These are phyloP conservation scores for Debaryomyces psychrophilus DNA, from an alignment of 1,139 yeast genomes.

Conservation along the genomic window DNA sequence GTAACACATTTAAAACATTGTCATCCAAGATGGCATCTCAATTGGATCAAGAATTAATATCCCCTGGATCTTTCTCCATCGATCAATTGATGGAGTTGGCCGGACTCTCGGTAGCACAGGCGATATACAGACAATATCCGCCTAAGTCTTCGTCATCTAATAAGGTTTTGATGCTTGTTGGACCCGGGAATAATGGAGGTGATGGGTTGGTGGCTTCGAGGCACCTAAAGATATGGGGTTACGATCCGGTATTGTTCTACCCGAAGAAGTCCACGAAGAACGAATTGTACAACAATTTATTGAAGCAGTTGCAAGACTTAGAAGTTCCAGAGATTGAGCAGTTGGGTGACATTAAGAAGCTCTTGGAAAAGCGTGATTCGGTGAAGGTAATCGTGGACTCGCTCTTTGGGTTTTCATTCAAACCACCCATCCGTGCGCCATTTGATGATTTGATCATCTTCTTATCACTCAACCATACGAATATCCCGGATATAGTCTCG, in stretches of 20 bases:
- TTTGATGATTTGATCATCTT: constrained; percentile 60
- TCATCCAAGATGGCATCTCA: constrained; percentile 74
- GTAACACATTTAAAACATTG: constrained; percentile 36
- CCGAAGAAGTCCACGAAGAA: constrained; percentile 59
- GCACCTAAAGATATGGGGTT: constrained; percentile 78
- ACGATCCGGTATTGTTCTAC: constrained; percentile 68
- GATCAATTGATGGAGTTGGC: constrained; percentile 98
- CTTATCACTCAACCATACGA: constrained; percentile 37
- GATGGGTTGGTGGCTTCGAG: constrained; percentile 97
- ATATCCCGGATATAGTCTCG: constrained; percentile 64
- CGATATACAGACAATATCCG: constrained; percentile 68
- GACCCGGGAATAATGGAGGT: constrained; percentile 97
- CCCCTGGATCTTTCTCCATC: constrained; percentile 77
- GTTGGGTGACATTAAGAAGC: constrained; percentile 37
- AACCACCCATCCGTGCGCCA: constrained; percentile 85
- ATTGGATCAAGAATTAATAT: constrained; percentile 86
- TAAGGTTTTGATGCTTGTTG: constrained; percentile 70
- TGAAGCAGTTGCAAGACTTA: constrained; percentile 62
- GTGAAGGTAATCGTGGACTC: constrained; percentile 66
- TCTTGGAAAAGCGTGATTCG: constrained; percentile 20
- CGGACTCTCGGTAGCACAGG: constrained; percentile 91
- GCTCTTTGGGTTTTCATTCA: constrained; percentile 89
- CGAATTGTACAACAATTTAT: constrained; percentile 47
- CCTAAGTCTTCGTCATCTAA: constrained; percentile 23
- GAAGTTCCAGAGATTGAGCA: constrained; percentile 48